Evolutionary conservation across 129 eudicot genomes (phyloP).

Genomic region (Cynara cardunculus): DNA sequence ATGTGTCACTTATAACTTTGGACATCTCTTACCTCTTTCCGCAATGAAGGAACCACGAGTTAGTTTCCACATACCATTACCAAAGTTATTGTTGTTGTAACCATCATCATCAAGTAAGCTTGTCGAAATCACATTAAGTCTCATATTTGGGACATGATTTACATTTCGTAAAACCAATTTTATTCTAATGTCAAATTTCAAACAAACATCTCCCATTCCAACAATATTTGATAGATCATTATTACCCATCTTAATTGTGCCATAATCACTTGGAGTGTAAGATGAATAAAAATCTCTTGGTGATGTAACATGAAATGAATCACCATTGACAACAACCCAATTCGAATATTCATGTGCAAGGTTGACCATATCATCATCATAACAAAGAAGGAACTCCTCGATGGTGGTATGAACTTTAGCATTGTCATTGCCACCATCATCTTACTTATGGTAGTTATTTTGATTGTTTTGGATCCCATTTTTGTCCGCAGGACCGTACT

Average conservation of each 20-base stretch:
- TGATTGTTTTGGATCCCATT: too few species aligned
- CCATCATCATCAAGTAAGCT: too few species aligned
- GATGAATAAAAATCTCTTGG: not conserved
- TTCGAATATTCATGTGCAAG: too few species aligned
- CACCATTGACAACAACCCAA: too few species aligned
- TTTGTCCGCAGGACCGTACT: too few species aligned
- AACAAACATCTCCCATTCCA: not conserved
- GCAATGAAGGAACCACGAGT: too few species aligned
- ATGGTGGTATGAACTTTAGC: not conserved
- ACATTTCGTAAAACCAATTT: not conserved
- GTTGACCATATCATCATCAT: not conserved
- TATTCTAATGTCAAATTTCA: not conserved
- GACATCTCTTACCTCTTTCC: not conserved
- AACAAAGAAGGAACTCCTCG: not conserved
- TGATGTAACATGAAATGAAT: too few species aligned
- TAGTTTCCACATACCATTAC: too few species aligned
- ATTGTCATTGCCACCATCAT: slow-evolving; percentile 2
- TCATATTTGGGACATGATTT: not conserved
- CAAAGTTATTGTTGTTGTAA: too few species aligned
- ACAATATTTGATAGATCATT: not conserved
- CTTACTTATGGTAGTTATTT: not conserved
- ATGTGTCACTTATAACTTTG: too few species aligned
- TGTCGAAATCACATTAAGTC: not conserved
- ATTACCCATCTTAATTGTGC: not conserved
- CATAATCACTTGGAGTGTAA: not conserved